Conservation (phyloP, 23 red algal species). For the Gracilaria domingensis region DNA sequence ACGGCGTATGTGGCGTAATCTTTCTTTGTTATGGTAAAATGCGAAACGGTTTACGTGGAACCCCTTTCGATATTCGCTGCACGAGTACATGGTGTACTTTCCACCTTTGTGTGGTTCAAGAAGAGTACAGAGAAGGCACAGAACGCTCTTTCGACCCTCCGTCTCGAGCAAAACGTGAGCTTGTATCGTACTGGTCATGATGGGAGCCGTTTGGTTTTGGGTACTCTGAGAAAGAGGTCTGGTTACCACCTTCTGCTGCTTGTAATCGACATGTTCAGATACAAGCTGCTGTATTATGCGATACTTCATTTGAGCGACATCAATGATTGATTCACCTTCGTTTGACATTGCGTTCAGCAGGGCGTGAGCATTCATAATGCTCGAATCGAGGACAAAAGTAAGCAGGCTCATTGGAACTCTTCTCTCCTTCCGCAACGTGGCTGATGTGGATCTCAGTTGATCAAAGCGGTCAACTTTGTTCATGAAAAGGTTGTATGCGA, state of each 20-base stretch:
- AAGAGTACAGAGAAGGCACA: not conserved
- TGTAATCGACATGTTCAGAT: not conserved
- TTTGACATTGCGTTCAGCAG: not conserved
- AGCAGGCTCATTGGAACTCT: not conserved
- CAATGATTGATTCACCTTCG: not conserved
- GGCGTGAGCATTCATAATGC: not conserved
- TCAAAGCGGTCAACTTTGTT: not conserved
- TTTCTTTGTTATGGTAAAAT: not conserved
- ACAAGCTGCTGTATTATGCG: not conserved
- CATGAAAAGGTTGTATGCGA: not conserved
- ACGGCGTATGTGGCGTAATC: not conserved
- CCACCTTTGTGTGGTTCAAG: not conserved
- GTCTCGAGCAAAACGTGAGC: slow-evolving; percentile 5
- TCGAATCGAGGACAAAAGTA: not conserved
- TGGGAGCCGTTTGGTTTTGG: too few species aligned
- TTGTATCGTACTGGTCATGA: not conserved
- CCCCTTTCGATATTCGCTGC: not conserved
- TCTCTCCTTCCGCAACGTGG: not conserved
- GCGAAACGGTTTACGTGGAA: not conserved
- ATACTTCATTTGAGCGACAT: not conserved
- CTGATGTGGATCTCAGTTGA: not conserved
- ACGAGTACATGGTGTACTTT: not conserved
- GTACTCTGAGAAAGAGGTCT: too few species aligned
- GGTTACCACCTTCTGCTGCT: not conserved
- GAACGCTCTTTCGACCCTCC: not conserved